A percentile compares a stretch with the other conserved stretches of the same genome.
phyloP scores from a whole-genome alignment of 768 basidiomycete species.

The Auriscalpium microsporum region DNA sequence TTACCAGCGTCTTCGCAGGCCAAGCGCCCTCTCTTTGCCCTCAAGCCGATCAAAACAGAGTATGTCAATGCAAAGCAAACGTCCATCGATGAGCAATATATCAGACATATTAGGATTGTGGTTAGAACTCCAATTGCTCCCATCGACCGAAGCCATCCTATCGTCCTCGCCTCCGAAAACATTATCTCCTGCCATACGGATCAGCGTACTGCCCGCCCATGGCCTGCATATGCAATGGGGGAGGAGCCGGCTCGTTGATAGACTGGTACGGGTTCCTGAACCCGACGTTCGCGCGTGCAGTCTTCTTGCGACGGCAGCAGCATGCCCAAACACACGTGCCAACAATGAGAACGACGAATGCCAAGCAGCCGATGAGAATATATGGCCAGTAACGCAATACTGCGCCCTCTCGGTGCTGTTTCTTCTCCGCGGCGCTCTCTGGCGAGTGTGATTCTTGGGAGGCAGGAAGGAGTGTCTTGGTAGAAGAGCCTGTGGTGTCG shows the following conservation, averaged over 20 bases:
- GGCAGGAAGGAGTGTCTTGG: constrained; percentile 53
- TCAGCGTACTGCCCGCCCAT: constrained; percentile 7
- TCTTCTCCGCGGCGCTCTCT: constrained; percentile 54
- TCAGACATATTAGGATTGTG: no score
- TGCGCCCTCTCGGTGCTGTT: constrained; percentile 54
- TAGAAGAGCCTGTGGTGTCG: constrained; percentile 44
- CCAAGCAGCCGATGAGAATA: constrained; percentile 53
- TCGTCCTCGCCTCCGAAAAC: no score
- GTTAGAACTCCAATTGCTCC: no score
- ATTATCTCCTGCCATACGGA: not conserved
- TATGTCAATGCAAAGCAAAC: no score
- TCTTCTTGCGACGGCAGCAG: constrained; percentile 31
- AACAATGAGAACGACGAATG: constrained; percentile 36
- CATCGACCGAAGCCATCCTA: no score
- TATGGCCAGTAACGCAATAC: constrained; percentile 68
- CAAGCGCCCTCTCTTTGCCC: no score
- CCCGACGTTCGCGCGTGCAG: constrained; percentile 7
- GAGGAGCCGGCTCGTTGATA: constrained; percentile 25
- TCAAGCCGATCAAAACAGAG: no score
- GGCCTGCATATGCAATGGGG: constrained; percentile 21
- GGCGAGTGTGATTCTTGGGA: constrained; percentile 55
- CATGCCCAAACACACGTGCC: constrained; percentile 52
- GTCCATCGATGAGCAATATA: no score
- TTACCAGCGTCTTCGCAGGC: no score
- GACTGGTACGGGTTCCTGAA: constrained; percentile 19